Evolutionary conservation across 2,329 filamentous ascomycete genomes (phyloP), one percentile per base, ranked within the genome.

Genomic region (Fusarium secorum): DNA sequence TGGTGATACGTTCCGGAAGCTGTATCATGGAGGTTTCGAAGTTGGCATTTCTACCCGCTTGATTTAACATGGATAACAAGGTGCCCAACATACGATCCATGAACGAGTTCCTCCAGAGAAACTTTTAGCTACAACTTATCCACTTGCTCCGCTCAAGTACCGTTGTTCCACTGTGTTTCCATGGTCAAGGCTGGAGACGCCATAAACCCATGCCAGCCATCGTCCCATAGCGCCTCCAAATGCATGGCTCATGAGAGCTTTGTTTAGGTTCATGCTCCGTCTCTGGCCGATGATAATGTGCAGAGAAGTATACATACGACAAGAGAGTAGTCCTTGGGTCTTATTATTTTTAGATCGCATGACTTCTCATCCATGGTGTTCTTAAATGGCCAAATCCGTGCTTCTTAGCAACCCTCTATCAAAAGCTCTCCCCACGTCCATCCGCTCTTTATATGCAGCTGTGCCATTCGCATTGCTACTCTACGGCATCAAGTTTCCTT

Each of bases 401-500:
- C 57, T 63, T 51, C 64, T 53, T 53, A 42, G 44, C 60, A 45
- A 39, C 52, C 56, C 59, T 61, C 42, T 52, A 38, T 44, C 41
- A 24, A 20, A 24, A 20, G 38, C 26, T 55, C 44, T 45, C 59
- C 46, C 58, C 57, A 48, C 48, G 68, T 56, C 61, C 30, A 24
- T 52, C 30, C 28, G 51, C 54, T 67, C 53, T 52, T 38, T 49
- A 11, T 36, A 54, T 67, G 54, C 42, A 56, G 42, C 53, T 39
- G 53, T 65, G 58, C 59, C 36, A 64, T 58, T 65, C 58, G 42
- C 39, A 36, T 56, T 56, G 62, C 63, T 53, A 58, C 65, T 65
- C 60, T 58, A 48, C 38, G 44, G 44, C 61, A 53, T 55, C 46
- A 33, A 56, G 57, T 68, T 72, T 58, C 61, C 70, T 49, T 70